Base-by-base conservation (phyloP, 2,329 filamentous ascomycete genomes). In the Fonsecaea pedrosoi region DNA sequence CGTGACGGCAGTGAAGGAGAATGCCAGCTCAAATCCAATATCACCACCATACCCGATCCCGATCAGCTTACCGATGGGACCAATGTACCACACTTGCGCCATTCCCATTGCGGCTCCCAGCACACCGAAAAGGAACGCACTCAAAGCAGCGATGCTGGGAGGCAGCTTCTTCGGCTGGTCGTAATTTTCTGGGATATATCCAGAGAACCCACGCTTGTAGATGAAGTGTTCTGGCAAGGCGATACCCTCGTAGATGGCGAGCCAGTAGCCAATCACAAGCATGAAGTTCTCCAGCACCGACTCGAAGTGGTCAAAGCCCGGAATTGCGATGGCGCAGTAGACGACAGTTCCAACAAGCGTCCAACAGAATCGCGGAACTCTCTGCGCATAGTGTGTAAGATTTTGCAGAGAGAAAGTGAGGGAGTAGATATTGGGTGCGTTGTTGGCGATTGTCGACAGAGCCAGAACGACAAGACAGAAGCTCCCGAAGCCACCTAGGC, bases 381-480 rank as follows among this genome's bases (percentile, higher is more conserved):
- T 75, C 63, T 77, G 73, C 1, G 87, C 85, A 75, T 81, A 83
- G 53, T 83, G 83, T 9, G 83, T 83, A 45, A 92, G 78, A 13
- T 91, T 85, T 75, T 92, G 89, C 42, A 91, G 82, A 12, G 87
- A 88, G 45, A 92, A 82, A 5, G 86, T 84, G 56, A 88, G 85
- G 18, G 88, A 91, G 82, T 93, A 92, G 76, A 90, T 87, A 75
- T 90, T 90, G 5, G 88, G 88, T 75, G 86, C 89, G 78, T 91
- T 91, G 79, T 89, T 90, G 66, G 87, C 89, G 69, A 91, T 83
- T 74, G 89, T 90, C 61, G 85, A 87, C 13, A 91, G 82, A 1
- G 87, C 87, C 8, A 91, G 83, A 55, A 91, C 81, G 61, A 90
- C 83, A 32, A 90, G 78, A 76, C 90, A 92, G 82, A 92, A 91